Conservation (phyloP, 2,329 filamentous ascomycete genomes). For the Neodidymelliopsis sp. region DNA sequence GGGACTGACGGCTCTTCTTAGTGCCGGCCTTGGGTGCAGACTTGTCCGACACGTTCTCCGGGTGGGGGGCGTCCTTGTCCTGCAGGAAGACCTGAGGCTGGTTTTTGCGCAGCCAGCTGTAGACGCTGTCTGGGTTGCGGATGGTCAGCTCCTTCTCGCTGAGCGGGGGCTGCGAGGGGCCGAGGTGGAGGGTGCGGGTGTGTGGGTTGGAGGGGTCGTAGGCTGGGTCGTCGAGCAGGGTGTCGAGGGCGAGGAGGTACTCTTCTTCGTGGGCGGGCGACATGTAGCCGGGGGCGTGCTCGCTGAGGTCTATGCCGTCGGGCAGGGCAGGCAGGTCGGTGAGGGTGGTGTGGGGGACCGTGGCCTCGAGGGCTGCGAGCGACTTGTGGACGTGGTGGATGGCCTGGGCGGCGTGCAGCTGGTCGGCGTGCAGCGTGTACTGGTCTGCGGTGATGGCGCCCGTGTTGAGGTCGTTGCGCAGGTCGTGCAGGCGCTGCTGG, state of each 20-base stretch:
- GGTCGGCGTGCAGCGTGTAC: constrained; percentile 33
- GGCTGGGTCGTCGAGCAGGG: constrained; percentile 57
- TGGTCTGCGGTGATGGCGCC: constrained; percentile 41
- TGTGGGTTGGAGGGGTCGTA: constrained; percentile 58
- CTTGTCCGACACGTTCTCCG: constrained; percentile 49
- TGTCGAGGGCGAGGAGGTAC: constrained; percentile 73
- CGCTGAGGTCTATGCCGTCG: constrained; percentile 57
- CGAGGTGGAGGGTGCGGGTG: constrained; percentile 48
- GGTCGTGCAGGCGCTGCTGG: constrained; percentile 42
- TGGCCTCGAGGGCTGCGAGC: constrained; percentile 51
- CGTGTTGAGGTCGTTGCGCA: constrained; percentile 44
- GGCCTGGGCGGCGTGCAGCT: constrained; percentile 27
- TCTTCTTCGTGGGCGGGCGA: constrained; percentile 75
- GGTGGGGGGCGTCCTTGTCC: constrained; percentile 62
- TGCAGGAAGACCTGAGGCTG: constrained; percentile 86
- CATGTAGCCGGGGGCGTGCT: constrained; percentile 71
- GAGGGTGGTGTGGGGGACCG: constrained; percentile 50
- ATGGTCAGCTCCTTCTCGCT: constrained; percentile 63
- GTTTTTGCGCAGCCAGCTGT: constrained; percentile 92
- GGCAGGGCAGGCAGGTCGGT: constrained; percentile 41
- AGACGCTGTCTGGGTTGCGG: constrained; percentile 87
- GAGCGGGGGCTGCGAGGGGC: constrained; percentile 52
- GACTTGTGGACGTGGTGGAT: constrained; percentile 36
- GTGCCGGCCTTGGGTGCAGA: constrained; percentile 37
- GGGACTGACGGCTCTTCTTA: constrained; percentile 44